phyloP scores from a whole-genome alignment of 164 flowering plant species.

The Vitis vinifera region ASM3070453v1 NC_081823.1:25771501-25772000 shows the following conservation, averaged over 20 bases:
- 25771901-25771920: no score
- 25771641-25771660: background rate
- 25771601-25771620: no score
- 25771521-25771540: background rate
- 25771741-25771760: slow-evolving; percentile 97
- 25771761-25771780: slow-evolving; percentile 76
- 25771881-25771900: no score
- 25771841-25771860: background rate
- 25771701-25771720: slow-evolving; percentile 57
- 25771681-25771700: background rate
- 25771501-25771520: background rate
- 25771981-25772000: no score
- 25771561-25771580: no score
- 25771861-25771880: no score
- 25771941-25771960: no score
- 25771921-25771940: no score
- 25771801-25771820: background rate
- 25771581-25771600: no score
- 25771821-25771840: background rate
- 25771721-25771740: slow-evolving; percentile 97
- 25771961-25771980: no score
- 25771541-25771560: no score
- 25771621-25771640: no score
- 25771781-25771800: slow-evolving; percentile 35
- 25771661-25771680: background rate